These are phyloP conservation scores for Paramecium sonneborni DNA, from an alignment of 73 alveolate genomes.

Conservation along the genomic window DNA sequence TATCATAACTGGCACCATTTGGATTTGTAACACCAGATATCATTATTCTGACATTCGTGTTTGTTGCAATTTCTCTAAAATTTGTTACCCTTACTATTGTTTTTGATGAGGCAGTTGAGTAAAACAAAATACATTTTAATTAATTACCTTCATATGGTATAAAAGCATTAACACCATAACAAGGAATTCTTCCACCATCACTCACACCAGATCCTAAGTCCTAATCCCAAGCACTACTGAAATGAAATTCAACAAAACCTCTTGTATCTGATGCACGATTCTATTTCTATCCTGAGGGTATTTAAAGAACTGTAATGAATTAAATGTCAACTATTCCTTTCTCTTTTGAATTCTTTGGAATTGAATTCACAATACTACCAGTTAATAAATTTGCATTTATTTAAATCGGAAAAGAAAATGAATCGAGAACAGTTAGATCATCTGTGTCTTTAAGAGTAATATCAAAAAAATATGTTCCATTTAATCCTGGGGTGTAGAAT, in stretches of 20 bases:
- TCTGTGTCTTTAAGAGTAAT: conserved; percentile 48
- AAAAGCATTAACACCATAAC: conserved; percentile 54
- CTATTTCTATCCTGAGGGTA: conserved; percentile 51
- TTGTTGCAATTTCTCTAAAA: conserved; percentile 40
- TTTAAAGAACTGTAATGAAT: conserved; percentile 6
- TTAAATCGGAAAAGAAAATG: conserved; percentile 28
- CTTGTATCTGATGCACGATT: conserved; percentile 49
- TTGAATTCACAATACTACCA: conserved; percentile 44
- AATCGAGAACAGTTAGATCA: conserved; percentile 16
- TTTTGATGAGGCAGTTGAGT: neutral
- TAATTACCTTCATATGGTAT: conserved; percentile 57
- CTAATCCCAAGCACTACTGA: conserved; percentile 24
- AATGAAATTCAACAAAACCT: conserved; percentile 58
- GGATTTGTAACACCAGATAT: conserved; percentile 56
- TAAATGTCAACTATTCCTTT: conserved; percentile 51
- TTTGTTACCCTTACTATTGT: neutral
- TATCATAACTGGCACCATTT: neutral
- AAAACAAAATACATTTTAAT: conserved; percentile 12
- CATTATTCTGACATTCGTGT: conserved; percentile 51
- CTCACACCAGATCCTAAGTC: conserved; percentile 51
- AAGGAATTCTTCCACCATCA: conserved; percentile 53
- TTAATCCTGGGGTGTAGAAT: conserved; percentile 36
- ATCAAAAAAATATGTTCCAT: conserved; percentile 67
- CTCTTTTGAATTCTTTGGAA: neutral
- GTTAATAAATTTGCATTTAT: conserved; percentile 43